phyloP scores from a whole-genome alignment of 768 basidiomycete genomes.

The Rhizopogon salebrosus region DNA sequence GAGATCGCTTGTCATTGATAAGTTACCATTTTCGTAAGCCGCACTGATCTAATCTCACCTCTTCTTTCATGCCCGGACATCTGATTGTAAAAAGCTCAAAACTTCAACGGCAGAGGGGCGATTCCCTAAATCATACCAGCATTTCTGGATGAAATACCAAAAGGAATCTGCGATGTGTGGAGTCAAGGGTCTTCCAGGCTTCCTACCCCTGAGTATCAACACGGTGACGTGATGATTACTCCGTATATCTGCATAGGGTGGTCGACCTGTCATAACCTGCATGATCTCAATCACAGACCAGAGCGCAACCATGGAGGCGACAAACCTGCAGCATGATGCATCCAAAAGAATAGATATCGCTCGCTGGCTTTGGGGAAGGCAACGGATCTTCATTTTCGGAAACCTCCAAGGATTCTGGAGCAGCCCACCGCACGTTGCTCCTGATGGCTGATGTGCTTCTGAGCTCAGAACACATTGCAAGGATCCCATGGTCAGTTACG shows the following conservation, averaged over 20 bases:
- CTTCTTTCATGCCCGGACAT: too few relatives aligned
- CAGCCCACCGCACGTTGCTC: slow-evolving; percentile 35
- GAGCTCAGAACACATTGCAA: slow-evolving; percentile 5
- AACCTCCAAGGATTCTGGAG: slow-evolving; percentile 30
- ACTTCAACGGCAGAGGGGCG: slow-evolving; percentile 18
- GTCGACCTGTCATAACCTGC: slow-evolving; percentile 19
- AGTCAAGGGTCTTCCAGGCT: too few relatives aligned
- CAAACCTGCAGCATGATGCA: slow-evolving; percentile 25
- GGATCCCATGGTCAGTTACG: slow-evolving; percentile 32
- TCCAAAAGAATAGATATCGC: slow-evolving; percentile 7
- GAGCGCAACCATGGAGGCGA: neutral
- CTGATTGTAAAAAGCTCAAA: slow-evolving; percentile 6
- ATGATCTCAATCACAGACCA: neutral
- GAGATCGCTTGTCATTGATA: too few relatives aligned
- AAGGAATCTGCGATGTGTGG: slow-evolving; percentile 12
- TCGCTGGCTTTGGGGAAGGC: neutral
- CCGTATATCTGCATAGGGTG: too few relatives aligned
- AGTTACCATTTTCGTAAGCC: too few relatives aligned
- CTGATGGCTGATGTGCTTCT: neutral
- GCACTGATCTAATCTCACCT: too few relatives aligned
- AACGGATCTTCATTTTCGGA: slow-evolving; percentile 4
- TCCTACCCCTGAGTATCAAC: too few relatives aligned
- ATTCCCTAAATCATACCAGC: slow-evolving; percentile 13
- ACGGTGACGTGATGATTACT: too few relatives aligned
- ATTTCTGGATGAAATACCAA: slow-evolving; percentile 17